phyloP scores from a whole-genome alignment of 2,329 filamentous ascomycete species.

The Aspergillus sp. region DNA sequence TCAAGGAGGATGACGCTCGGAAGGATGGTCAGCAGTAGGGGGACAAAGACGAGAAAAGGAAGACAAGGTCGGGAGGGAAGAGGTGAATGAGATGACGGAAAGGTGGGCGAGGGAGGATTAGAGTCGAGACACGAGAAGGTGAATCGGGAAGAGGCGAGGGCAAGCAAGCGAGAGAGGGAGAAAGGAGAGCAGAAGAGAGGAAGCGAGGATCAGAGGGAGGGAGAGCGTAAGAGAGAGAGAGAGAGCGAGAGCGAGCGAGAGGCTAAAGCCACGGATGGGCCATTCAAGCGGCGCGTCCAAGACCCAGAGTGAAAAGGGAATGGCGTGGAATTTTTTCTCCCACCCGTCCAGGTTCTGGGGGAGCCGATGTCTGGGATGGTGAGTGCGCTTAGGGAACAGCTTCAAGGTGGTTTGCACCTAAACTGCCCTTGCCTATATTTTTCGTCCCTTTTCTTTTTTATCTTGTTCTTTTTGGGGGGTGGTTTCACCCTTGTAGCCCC shows the following conservation, averaged over 20 bases:
- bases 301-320: constrained; percentile 30
- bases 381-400: background rate
- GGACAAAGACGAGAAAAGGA: constrained; percentile 11
- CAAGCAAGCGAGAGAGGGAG: constrained; percentile 11
- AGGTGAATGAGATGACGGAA: constrained; percentile 17
- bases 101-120: constrained; percentile 12
- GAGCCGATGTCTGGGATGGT: constrained; percentile 6
- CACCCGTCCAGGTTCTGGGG: constrained; percentile 18
- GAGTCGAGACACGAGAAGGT: constrained; percentile 12
- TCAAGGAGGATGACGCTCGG: constrained; percentile 7
- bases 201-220: constrained; percentile 15
- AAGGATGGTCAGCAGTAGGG: constrained; percentile 8
- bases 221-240: constrained; percentile 13
- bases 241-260: constrained; percentile 17
- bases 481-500: background rate
- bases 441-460: background rate
- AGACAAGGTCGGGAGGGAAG: constrained; percentile 13
- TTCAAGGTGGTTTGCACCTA: background rate
- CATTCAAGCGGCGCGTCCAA: constrained; percentile 30
- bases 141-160: constrained; percentile 1
- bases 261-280: constrained; percentile 29
- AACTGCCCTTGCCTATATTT: background rate
- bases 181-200: constrained; percentile 17
- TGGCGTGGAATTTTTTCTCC: constrained; percentile 27
- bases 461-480: background rate